These are phyloP conservation scores for Botryotinia narcissicola DNA, from an alignment of 2,329 filamentous ascomycete genomes.

Conservation along the genomic window DNA sequence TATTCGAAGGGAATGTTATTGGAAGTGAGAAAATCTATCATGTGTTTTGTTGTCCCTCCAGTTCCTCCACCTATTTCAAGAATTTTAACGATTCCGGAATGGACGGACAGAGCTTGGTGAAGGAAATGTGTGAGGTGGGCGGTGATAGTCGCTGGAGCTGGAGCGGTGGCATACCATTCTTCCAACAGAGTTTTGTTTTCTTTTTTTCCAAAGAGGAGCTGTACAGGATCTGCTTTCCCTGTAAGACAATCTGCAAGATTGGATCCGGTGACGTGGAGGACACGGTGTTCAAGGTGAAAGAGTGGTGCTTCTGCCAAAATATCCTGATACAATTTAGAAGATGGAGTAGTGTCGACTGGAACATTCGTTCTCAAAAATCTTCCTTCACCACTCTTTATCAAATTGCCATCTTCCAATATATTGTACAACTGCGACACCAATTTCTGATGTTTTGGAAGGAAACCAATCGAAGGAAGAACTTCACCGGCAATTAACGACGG, in stretches of 20 bases:
- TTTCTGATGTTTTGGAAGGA: not conserved
- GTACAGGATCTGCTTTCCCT: conserved; percentile 28
- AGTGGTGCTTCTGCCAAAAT: conserved; percentile 26
- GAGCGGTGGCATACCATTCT: not conserved
- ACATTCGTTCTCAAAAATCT: conserved; percentile 19
- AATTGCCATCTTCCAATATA: not conserved
- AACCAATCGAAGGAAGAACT: not conserved
- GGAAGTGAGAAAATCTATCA: conserved; percentile 45
- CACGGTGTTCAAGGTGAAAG: conserved; percentile 39
- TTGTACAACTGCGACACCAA: not conserved
- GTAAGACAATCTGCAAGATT: conserved; percentile 24
- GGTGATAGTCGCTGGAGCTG: not conserved
- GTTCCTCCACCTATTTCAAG: conserved; percentile 29
- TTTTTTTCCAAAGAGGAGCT: conserved; percentile 32
- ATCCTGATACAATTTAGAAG: conserved; percentile 32
- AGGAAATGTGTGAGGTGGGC: not conserved
- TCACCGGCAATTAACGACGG: not conserved
- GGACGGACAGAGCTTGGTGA: not conserved
- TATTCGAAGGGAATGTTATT: conserved; percentile 39
- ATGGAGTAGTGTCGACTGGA: conserved; percentile 15
- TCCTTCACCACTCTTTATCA: not conserved
- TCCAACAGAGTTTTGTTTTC: conserved; percentile 15
- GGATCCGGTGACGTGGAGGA: conserved; percentile 23
- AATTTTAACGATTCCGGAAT: conserved; percentile 36
- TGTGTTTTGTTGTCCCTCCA: not conserved